Evolutionary conservation across 352 stramenopile genomes (phyloP), one percentile per base, ranked within the genome.

Genomic region (Phytophthora citricola): DNA sequence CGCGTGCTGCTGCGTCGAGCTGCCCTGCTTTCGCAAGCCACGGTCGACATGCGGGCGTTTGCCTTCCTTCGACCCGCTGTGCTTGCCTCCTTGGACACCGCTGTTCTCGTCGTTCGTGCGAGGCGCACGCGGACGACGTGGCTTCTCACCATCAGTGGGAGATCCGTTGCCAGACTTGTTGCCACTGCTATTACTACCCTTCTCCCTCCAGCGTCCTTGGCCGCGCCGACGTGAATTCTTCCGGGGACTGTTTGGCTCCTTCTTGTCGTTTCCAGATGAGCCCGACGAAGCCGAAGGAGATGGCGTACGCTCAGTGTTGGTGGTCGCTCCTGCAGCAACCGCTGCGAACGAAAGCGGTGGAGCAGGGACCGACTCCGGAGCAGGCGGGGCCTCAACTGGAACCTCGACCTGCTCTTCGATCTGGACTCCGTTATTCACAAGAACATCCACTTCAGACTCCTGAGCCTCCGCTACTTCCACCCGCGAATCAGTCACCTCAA

Each of bases 291-390:
- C 45, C 4, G 66, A 74, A 6, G 58, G 54, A 27, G 68, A 73
- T 8, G 49, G 58, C n/a, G 63, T 63, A n/a, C 54, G 57, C 10
- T 73, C 67, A 34, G 31, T 57, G 11, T 57, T 40, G 39, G 36
- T 55, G 8, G 65, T 45, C 8, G 63, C 61, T n/a, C 59, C 61
- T 1, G 70, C 62, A 31, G 78, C 51, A 41, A 81, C 74, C 0
- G 72, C 69, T 34, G 82, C 78, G 61, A 89, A 89, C 27, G 78
- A 87, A 31, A 85, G 83, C 3, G 79, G 79, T 8, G 78, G 70
- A 11, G 58, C 62, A 51, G 77, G 54, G 38, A 77, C 62, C 0
- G 62, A 76, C 7, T 71, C 58, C 0, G 71, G 44, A 1, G 50
- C 43, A 29, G 48, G 44, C 22, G 32, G 36, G 7, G 56, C 58